phyloP scores from a whole-genome alignment of 2,329 filamentous ascomycete species.

The Cladorrhinum sp. region DNA sequence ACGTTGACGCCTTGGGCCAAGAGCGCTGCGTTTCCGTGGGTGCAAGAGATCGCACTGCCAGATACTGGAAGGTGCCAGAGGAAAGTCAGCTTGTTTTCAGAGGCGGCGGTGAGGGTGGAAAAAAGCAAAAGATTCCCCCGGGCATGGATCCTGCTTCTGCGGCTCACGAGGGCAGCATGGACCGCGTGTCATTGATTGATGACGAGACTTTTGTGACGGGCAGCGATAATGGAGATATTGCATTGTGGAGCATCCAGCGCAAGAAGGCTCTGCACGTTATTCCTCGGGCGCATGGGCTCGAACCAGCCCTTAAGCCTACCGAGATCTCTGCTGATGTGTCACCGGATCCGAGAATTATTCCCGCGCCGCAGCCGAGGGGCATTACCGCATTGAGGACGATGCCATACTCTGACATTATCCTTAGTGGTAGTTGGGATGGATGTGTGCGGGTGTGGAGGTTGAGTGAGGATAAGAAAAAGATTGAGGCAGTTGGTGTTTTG shows the following conservation, averaged over 20 bases:
- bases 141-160: slow-evolving; percentile 49
- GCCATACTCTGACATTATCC: slow-evolving; percentile 84
- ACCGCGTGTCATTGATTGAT: slow-evolving; percentile 86
- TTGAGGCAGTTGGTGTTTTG: slow-evolving; percentile 65
- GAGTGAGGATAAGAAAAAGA: slow-evolving; percentile 73
- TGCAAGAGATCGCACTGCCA: slow-evolving; percentile 83
- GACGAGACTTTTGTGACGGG: slow-evolving; percentile 89
- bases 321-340: slow-evolving; percentile 70
- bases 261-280: slow-evolving; percentile 89
- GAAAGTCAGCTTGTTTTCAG: slow-evolving; percentile 95
- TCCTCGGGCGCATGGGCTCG: slow-evolving; percentile 79
- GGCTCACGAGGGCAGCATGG: slow-evolving; percentile 80
- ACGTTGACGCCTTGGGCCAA: slow-evolving; percentile 76
- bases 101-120: slow-evolving; percentile 62
- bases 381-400: slow-evolving; percentile 86
- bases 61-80: slow-evolving; percentile 94
- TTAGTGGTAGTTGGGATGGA: slow-evolving; percentile 95
- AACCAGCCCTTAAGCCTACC: slow-evolving; percentile 64
- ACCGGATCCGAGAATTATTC: slow-evolving; percentile 57
- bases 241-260: slow-evolving; percentile 85
- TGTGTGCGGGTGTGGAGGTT: slow-evolving; percentile 82
- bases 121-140: slow-evolving; percentile 39
- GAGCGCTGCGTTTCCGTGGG: slow-evolving; percentile 92
- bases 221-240: slow-evolving; percentile 83
- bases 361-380: slow-evolving; percentile 71